phyloP scores from a whole-genome alignment of 2,329 filamentous ascomycete species.

The Ophiocordyceps camponoti-floridani region DNA sequence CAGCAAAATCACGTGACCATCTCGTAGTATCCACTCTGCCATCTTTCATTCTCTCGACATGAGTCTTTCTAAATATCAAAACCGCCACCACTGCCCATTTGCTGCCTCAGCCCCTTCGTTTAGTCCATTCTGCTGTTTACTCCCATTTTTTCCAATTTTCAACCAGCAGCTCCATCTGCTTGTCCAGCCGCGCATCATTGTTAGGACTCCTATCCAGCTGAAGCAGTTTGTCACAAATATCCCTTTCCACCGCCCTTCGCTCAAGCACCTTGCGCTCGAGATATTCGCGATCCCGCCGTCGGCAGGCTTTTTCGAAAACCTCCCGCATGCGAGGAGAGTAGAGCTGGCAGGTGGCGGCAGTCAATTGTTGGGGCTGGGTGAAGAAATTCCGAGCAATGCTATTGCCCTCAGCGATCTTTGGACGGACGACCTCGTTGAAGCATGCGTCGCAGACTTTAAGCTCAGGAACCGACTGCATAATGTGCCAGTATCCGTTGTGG shows the following conservation, averaged over 20 bases:
- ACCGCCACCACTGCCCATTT: no score
- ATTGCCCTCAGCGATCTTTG: slow-evolving; percentile 33
- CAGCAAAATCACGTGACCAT: neutral
- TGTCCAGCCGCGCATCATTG: slow-evolving; percentile 19
- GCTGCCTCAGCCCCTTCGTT: no score
- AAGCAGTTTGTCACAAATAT: slow-evolving; percentile 36
- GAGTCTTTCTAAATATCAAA: no score
- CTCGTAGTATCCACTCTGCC: neutral
- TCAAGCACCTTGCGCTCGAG: slow-evolving; percentile 39
- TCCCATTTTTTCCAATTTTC: slow-evolving; percentile 41
- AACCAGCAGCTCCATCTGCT: slow-evolving; percentile 28
- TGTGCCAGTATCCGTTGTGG: slow-evolving; percentile 54
- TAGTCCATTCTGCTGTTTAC: slow-evolving; percentile 8
- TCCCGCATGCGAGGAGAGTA: slow-evolving; percentile 66
- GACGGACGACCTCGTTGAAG: slow-evolving; percentile 63
- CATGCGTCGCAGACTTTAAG: slow-evolving; percentile 80
- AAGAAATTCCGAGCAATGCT: slow-evolving; percentile 49
- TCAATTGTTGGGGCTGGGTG: slow-evolving; percentile 35
- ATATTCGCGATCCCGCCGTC: slow-evolving; percentile 46
- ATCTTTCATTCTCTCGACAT: no score
- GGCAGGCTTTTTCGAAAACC: slow-evolving; percentile 50
- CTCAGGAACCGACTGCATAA: slow-evolving; percentile 55
- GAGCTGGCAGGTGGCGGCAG: slow-evolving; percentile 50
- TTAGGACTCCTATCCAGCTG: slow-evolving; percentile 19
- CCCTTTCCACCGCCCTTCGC: slow-evolving; percentile 38